Evolutionary conservation across 108 stramenopile species (phyloP), one percentile per base, ranked within the genome.

Genomic region (Hondaea fermentalgiana): DNA sequence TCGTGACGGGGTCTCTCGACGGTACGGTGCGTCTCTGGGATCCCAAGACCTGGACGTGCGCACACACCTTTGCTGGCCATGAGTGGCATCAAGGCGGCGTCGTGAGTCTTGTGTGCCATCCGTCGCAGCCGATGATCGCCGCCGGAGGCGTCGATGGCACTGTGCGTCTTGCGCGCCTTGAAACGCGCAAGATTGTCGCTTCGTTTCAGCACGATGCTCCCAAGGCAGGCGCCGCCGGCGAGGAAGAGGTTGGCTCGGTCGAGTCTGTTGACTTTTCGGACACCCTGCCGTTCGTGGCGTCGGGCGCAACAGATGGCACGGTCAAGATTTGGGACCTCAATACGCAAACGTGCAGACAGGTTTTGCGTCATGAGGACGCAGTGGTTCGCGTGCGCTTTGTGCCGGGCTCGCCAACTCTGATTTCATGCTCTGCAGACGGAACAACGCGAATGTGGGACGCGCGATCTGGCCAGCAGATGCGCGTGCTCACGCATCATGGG

Each of bases 21-120:
- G 97, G 97, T 16, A 96, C 97, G 2, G 76, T 97, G 29, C 91
- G 97, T 35, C 90, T 99, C 17, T 99, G 98, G 98, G 96, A 95
- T 5, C 97, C 97, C 21, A 94, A 93, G 90, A 97, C 96, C 17
- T 97, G 97, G 21, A 90, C 93, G 59, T 95, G 94, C 88, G 94
- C 91, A 72, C 96, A 97, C 89, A 94, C 95, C 19, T 97, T 97
- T 93, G 89, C 94, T 5, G 92, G 89, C 5, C 69, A 51, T 53
- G 59, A 57, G 23, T 64, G 83, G 28, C 89, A 57, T 19, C 58
- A 88, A 0, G 76, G 42, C 4, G 92, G 51, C 53, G 28, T 89
- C 29, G 90, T 93, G 47, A 90, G 72, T 90, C 25, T 93, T 35
- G 88, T 83, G 5, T 64, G 76, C 88, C 91, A 92, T 55, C 58